phyloP scores from a whole-genome alignment of 176 grass and related monocot species.

The Cymbopogon citratus region DNA sequence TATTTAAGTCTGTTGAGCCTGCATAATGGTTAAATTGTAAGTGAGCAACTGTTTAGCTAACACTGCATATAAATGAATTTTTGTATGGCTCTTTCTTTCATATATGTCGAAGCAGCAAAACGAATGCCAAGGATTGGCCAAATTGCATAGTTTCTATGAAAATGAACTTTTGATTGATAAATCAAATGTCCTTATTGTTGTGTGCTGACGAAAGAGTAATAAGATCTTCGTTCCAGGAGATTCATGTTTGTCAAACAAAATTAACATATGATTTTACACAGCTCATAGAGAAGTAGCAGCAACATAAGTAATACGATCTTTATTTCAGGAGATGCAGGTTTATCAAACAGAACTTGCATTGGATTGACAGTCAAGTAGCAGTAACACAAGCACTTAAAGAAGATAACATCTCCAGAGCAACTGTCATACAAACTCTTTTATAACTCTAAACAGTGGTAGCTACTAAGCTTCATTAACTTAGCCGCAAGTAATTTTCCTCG shows the following conservation, averaged over 20 bases:
- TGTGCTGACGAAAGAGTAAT: not conserved
- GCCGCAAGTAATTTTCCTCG: not conserved
- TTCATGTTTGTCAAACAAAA: not conserved
- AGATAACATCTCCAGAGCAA: slow-evolving; percentile 6
- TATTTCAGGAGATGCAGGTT: not conserved
- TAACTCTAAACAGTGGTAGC: not conserved
- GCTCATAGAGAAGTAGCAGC: not conserved
- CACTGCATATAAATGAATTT: no score
- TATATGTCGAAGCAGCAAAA: no score
- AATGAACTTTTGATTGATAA: not conserved
- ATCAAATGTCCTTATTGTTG: no score
- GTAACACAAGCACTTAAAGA: not conserved
- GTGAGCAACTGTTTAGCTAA: no score
- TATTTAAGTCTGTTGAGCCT: no score
- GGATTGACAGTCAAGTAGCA: not conserved
- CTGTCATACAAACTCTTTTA: slow-evolving; percentile 1
- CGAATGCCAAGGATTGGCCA: no score
- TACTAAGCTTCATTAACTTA: slow-evolving; percentile 1
- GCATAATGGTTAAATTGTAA: no score
- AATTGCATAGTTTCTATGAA: not conserved
- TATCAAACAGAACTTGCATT: not conserved
- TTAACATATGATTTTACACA: not conserved
- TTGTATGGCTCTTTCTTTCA: no score
- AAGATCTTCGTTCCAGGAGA: not conserved
- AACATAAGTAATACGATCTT: not conserved